Evolutionary conservation across 2,329 filamentous ascomycete species (phyloP), one percentile per base, ranked within the genome.

Genomic region (Pseudonectria foliicola): DNA sequence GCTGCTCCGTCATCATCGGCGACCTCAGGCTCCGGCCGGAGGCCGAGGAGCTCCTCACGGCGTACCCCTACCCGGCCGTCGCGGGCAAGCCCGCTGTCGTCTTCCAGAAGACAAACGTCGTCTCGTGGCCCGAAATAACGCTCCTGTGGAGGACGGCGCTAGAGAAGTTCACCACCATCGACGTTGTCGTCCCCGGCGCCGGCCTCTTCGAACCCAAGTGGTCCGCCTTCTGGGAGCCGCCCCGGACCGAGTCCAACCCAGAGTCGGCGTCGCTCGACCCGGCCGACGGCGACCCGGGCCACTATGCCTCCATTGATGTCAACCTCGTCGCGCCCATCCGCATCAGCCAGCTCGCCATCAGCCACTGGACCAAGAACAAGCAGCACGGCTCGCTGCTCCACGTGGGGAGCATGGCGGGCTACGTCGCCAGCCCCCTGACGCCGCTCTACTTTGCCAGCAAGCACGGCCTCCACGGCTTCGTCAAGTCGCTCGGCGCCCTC

Each of bases 401-500:
- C 28, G 50, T 63, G 8, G 52, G 56, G 23, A 62, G 59, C 37
- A 52, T 63, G 24, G 57, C 56, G 2, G 59, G 58, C 1, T 52
- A 60, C 34, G 42, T 45, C 2, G 40, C 45, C 2, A 45, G 38
- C 8, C 47, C 58, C 25, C 46, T 48, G 13, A 55, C 58, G 10
- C 62, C 62, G 7, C 40, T 64, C 13, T 65, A 64, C 39, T 49
- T 52, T 29, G 53, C 60, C 6, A 59, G 53, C 36, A 65, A 64
- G 49, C 52, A 57, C 31, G 62, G 57, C 0, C 41, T 65, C 6
- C 51, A 59, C 10, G 59, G 54, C 3, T 63, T 65, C 31, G 59
- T 61, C 25, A 40, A 48, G 15, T 50, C 46, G 4, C 39, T 65
- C 3, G 53, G 45, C 2, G 44, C 34, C 2, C 37, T 64, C 23